phyloP scores from a whole-genome alignment of 345 rosid species.

The Lepidium aucheri region DNA sequence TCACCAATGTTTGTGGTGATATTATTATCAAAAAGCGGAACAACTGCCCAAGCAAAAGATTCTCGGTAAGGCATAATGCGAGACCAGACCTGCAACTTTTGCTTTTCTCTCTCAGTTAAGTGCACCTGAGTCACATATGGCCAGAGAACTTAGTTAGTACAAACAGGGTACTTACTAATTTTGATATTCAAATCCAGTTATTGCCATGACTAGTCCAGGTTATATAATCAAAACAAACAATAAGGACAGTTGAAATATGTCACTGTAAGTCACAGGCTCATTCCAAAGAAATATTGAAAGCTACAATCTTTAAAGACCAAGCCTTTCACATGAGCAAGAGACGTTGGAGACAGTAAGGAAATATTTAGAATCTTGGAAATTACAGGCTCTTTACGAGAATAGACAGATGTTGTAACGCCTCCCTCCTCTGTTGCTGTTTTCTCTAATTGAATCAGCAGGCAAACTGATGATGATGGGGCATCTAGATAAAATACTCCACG shows the following conservation, averaged over 20 bases:
- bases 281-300: background rate
- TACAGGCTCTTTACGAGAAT: constrained; percentile 99
- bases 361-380: constrained; percentile 16
- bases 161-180: background rate
- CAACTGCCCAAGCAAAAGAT: constrained; percentile 96
- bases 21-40: constrained; percentile 92
- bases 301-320: constrained; percentile 1
- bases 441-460: constrained; percentile 85
- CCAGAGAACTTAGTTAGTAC: constrained; percentile 13
- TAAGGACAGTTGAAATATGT: background rate
- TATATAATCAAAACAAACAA: constrained; percentile 2
- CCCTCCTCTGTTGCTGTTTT: constrained; percentile 93
- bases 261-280: background rate
- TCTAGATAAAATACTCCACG: constrained; percentile 88
- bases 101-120: constrained; percentile 92
- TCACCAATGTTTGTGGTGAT: constrained; percentile 67
- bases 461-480: constrained; percentile 86
- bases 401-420: constrained; percentile 84
- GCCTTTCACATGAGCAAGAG: constrained; percentile 6
- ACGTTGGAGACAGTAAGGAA: background rate
- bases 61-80: constrained; percentile 96
- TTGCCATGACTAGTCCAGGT: background rate
- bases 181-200: background rate
- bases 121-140: constrained; percentile 49
- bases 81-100: constrained; percentile 97